Base-by-base conservation (phyloP, 805 yeast species). In the Scheffersomyces amazonensis region DNA sequence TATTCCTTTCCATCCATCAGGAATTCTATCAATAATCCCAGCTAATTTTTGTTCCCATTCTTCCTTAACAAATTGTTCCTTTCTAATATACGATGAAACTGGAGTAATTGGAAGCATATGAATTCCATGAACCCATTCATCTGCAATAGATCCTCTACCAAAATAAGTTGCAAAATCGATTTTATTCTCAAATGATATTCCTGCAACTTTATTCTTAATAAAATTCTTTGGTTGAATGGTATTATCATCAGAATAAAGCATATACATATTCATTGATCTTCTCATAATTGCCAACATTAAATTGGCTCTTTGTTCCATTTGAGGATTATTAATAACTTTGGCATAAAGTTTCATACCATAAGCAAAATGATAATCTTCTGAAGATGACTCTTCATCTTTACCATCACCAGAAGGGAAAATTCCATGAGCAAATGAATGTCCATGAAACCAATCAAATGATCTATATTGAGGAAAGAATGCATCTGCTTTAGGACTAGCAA, bases 401-500 rank as follows among this genome's bases (percentile, higher is more conserved):
- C 91, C 90, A 58, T 84, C 90, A 6, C 85, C 86, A 43, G 81
- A 71, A 23, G 77, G 72, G 49, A 76, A 80, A 15, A 83, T 66
- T 2, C 91, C 90, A 52, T 80, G 81, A 1, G 90, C 91, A 78
- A 83, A 83, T 0, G 89, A 81, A 54, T 84, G 90, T 1, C 91
- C 91, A 50, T 75, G 75, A 53, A 64, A 84, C 87, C 87, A 84
- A 53, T 82, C 87, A 60, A 83, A 83, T 6, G 79, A 71, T 52
- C 90, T 71, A 32, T 69, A 81, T 13, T 76, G 81, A 5, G 89
- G 89, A 62, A 83, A 83, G 49, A 58, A 73, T 2, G 54, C 48
- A 48, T 84, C 90, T 12, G 62, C 64, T 5, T 67, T 61, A 4
- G 87, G 85, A 45, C 78, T 80, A 2, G 85, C 81, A 43, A 74